Conservation (phyloP, 495 filamentous ascomycete species). For the Copromyces sp. region DNA sequence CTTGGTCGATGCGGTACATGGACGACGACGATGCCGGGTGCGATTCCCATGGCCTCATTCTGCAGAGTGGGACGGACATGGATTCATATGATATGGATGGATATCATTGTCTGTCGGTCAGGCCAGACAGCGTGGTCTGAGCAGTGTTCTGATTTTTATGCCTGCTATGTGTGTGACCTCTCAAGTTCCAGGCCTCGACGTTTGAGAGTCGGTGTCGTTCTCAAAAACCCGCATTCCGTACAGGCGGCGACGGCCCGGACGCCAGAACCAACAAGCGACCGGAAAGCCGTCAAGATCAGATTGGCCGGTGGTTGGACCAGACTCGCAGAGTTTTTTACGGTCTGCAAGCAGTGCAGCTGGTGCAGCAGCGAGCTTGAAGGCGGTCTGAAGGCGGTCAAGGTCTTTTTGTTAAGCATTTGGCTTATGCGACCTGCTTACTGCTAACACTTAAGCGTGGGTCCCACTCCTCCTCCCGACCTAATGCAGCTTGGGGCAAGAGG, state of each 20-base stretch:
- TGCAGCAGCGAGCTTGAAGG: background rate
- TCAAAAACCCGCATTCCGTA: background rate
- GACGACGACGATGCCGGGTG: background rate
- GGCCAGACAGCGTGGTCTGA: background rate
- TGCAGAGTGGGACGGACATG: background rate
- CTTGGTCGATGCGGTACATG: background rate
- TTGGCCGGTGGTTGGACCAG: background rate
- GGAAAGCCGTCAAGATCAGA: background rate
- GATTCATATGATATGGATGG: background rate
- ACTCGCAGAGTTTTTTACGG: background rate
- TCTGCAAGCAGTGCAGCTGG: background rate
- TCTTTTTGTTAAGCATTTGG: background rate
- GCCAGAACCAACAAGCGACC: background rate
- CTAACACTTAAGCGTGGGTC: background rate
- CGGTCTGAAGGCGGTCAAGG: background rate
- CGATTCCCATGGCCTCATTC: background rate
- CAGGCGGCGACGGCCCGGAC: background rate
- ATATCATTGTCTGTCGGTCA: background rate
- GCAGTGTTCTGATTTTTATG: background rate
- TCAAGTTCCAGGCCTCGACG: background rate
- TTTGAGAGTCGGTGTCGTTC: background rate
- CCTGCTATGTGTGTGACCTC: background rate
- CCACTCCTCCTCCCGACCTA: background rate
- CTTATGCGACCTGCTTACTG: background rate
- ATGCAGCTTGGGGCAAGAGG: background rate